Evolutionary conservation across 192 early-diverging fungal genomes (phyloP), one percentile per base, ranked within the genome.

Genomic region (Linnemannia schmuckeri): DNA sequence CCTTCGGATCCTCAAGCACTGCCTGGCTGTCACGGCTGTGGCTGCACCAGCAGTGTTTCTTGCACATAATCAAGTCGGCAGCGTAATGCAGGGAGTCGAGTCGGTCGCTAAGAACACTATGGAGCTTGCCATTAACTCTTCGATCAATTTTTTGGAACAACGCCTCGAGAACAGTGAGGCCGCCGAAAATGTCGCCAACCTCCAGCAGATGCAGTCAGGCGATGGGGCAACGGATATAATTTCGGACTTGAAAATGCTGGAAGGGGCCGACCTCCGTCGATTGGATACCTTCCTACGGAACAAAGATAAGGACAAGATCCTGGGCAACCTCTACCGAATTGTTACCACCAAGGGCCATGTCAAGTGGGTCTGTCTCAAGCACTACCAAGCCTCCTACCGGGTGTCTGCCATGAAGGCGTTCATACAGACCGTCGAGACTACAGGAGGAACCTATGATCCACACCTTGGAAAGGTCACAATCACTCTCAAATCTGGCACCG

Each of bases 241-340:
- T 2, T 68, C 27, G 63, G 63, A 37, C 27, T 27, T 68, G 63
- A 68, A 24, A 24, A 24, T 24, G 27, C 52, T 86, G 18, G 84
- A 86, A 72, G 84, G 84, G 30, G 78, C 84, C 2, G 84, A 86
- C 20, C 72, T 86, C n/a, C 84, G 84, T 1, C 69, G 69, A 47
- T 22, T 86, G 47, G 69, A 30, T 12, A 46, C 84, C 27, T 81
- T 81, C 54, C 41, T 86, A 55, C 30, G 78, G 35, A 74, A 44
- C 18, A 81, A 86, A 52, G 84, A 86, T 40, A 75, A 81, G 18
- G 79, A 81, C 38, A 79, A 79, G 13, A 37, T 79, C 42, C 42
- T 78, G 24, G 84, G 84, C 71, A 81, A 81, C 49, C 27, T 86
- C 24, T 86, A 77, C 79, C 35, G 79, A 63, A 80, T 79, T 8